Conservation (phyloP, 2,329 filamentous ascomycete genomes). For the Phaeosphaeriaceae sp. region DNA sequence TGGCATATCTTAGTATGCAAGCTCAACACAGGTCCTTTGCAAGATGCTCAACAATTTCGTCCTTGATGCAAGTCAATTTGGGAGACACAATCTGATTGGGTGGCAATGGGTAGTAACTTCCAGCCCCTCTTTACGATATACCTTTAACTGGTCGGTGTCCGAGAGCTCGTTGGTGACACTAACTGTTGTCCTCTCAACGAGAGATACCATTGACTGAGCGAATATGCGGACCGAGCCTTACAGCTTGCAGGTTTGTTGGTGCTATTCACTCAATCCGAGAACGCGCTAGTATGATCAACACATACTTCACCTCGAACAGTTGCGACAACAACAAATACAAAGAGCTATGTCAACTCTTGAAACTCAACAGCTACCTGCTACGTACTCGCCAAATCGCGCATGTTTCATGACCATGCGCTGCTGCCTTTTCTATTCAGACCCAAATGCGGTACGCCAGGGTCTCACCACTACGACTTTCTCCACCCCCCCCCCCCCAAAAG, state of each 20-base stretch:
- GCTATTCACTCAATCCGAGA: not conserved
- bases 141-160: not conserved
- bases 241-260: not conserved
- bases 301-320: not conserved
- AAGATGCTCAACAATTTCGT: not conserved
- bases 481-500: conserved; percentile 6
- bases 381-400: too few species aligned
- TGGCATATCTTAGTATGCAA: not conserved
- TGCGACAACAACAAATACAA: not conserved
- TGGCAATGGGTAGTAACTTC: not conserved
- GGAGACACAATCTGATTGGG: not conserved
- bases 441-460: conserved; percentile 31
- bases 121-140: not conserved
- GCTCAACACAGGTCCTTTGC: not conserved
- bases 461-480: conserved; percentile 18
- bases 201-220: not conserved
- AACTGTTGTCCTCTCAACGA: not conserved
- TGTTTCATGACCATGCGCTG: not conserved
- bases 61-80: not conserved
- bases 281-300: not conserved
- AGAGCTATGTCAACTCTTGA: too few species aligned
- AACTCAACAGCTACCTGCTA: too few species aligned
- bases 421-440: conserved; percentile 44
- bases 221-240: not conserved
- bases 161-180: not conserved